Evolutionary conservation across 495 filamentous ascomycete species (phyloP).

Genomic region (Collariella sp.): DNA sequence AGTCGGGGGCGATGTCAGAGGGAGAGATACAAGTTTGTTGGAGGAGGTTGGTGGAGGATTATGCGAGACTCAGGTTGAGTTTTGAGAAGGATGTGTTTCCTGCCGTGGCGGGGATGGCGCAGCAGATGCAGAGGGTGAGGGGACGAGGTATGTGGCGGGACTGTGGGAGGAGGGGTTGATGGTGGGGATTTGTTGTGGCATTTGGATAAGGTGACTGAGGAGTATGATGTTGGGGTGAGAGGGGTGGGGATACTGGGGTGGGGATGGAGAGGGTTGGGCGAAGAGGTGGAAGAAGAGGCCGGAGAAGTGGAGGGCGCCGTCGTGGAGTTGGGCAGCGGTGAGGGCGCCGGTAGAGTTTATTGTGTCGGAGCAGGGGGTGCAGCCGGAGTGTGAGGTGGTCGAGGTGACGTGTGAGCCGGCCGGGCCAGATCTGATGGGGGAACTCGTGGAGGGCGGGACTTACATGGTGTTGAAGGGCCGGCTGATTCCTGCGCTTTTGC

Average conservation of each 20-base stretch:
- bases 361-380: too few relatives aligned
- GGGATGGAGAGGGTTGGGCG: background rate
- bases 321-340: conserved; percentile 7
- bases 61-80: conserved; percentile 5
- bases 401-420: background rate
- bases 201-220: background rate
- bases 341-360: too few relatives aligned
- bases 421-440: conserved; percentile 10
- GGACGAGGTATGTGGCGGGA: conserved; percentile 8
- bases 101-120: conserved; percentile 12
- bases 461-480: background rate
- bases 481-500: conserved; percentile 5
- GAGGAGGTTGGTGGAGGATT: conserved; percentile 15
- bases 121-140: background rate
- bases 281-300: background rate
- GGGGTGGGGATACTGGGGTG: background rate
- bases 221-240: background rate
- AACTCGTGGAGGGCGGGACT: conserved; percentile 1
- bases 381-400: conserved; percentile 5
- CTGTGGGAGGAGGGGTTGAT: conserved; percentile 7
- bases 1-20: background rate
- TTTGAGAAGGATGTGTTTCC: conserved; percentile 16
- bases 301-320: conserved; percentile 14
- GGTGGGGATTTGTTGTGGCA: conserved; percentile 9
- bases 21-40: background rate